phyloP scores from a whole-genome alignment of 169 alveolate species.

The Plasmodium knowlesi region DNA sequence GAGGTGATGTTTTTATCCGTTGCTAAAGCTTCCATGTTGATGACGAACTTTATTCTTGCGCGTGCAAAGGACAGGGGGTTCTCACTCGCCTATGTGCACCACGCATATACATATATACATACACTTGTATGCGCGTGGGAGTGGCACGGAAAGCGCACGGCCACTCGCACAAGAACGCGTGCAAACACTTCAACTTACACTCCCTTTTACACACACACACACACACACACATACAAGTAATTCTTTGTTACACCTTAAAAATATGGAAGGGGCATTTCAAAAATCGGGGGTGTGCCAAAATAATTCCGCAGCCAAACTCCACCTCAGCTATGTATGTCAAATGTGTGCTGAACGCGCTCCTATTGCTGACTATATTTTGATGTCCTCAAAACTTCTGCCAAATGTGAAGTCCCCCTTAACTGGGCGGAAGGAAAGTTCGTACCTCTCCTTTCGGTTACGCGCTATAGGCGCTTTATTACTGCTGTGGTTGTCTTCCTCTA shows the following conservation, averaged over 20 bases:
- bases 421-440: neutral
- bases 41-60: neutral
- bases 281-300: neutral
- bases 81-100: neutral
- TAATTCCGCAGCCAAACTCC: neutral
- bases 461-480: neutral
- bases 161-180: neutral
- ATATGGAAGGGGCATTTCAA: neutral
- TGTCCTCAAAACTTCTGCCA: neutral
- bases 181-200: too few species aligned
- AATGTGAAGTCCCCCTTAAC: neutral
- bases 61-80: neutral
- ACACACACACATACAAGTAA: neutral
- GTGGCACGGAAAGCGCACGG: neutral
- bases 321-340: neutral
- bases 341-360: neutral
- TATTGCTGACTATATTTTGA: neutral
- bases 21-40: conserved; percentile 44
- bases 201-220: too few species aligned
- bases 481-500: neutral
- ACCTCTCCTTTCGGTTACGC: neutral
- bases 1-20: conserved; percentile 6
- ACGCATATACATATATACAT: neutral
- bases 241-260: neutral
- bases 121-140: neutral